A percentile compares a stretch with the other conserved stretches of the same genome.
These are phyloP conservation scores for Nephelium lappaceum DNA, from an alignment of 345 rosid genomes.

Conservation along the genomic window DNA sequence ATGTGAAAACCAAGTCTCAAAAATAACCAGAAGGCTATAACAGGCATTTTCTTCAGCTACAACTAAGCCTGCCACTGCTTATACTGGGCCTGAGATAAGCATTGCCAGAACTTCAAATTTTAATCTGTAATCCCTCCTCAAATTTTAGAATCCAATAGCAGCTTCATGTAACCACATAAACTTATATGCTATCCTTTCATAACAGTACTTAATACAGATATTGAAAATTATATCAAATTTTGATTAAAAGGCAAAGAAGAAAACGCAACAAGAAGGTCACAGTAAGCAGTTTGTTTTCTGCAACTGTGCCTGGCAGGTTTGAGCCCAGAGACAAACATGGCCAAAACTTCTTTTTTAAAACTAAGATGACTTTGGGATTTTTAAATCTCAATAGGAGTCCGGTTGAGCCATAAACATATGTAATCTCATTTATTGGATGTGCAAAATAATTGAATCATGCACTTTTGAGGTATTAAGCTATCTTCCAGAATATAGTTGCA, in stretches of 20 bases:
- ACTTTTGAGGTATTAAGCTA: too few relatives aligned
- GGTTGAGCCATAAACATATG: too few relatives aligned
- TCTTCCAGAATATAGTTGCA: too few relatives aligned
- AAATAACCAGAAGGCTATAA: neutral
- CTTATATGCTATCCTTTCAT: neutral
- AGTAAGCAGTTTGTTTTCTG: too few relatives aligned
- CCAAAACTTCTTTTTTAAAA: too few relatives aligned
- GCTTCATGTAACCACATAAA: slow-evolving; percentile 1
- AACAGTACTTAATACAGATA: neutral
- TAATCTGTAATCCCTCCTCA: neutral
- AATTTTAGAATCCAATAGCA: neutral
- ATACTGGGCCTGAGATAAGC: neutral
- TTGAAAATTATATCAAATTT: neutral
- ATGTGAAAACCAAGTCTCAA: neutral
- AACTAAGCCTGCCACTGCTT: neutral
- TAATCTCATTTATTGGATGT: too few relatives aligned
- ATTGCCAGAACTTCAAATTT: neutral
- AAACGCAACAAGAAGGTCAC: neutral
- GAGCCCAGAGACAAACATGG: too few relatives aligned
- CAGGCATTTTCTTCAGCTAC: slow-evolving; percentile 4
- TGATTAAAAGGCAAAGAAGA: neutral
- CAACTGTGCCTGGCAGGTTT: too few relatives aligned
- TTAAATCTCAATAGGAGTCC: too few relatives aligned
- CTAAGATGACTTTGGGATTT: too few relatives aligned
- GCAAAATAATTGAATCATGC: too few relatives aligned